Evolutionary conservation across 1,139 yeast genomes (phyloP), one percentile per base, ranked within the genome.

Genomic region (Diutina ranongensis): DNA sequence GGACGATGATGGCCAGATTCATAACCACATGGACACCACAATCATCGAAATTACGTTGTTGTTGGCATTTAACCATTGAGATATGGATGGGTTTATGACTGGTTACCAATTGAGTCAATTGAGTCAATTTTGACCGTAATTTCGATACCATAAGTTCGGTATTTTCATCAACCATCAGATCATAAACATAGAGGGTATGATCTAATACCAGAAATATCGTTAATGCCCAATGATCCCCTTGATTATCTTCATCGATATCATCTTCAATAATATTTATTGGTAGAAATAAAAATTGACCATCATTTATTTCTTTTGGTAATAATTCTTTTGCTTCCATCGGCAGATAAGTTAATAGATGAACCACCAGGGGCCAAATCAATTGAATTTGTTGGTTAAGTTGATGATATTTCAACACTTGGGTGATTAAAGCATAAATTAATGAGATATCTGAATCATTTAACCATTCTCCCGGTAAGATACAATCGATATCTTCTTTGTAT

Each of bases 381-480:
- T 38, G 42, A 3, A 38, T 21, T 4, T 15, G 10, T 16, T 38
- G 12, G 20, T 22, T 15, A 15, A 38, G 28, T 2, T 15, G 31
- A 12, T 38, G 31, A 27, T 25, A 20, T 8, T 22, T 19, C 3
- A 38, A 12, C 13, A 38, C n/a, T 3, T 25, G 32, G 20, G 8
- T 13, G 20, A 40, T 9, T 19, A 41, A n/a, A 12, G 33, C 45
- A 19, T 44, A 44, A 13, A 22, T 28, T 8, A 34, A 13, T n/a
- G 38, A 21, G 12, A 44, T 44, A 33, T 44, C 32, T 13, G 9
- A 9, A 55, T 83, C 94, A 54, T 79, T 80, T 31, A 84, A 62
- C 94, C 94, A 83, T 55, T 80, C 83, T 28, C 76, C 83, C 71
- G 58, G 53, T 68, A 72, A 46, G 54, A 61, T 18, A 48, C 62